Base-by-base conservation (phyloP, 139 green algal species). In the Chlorella sp. region DNA sequence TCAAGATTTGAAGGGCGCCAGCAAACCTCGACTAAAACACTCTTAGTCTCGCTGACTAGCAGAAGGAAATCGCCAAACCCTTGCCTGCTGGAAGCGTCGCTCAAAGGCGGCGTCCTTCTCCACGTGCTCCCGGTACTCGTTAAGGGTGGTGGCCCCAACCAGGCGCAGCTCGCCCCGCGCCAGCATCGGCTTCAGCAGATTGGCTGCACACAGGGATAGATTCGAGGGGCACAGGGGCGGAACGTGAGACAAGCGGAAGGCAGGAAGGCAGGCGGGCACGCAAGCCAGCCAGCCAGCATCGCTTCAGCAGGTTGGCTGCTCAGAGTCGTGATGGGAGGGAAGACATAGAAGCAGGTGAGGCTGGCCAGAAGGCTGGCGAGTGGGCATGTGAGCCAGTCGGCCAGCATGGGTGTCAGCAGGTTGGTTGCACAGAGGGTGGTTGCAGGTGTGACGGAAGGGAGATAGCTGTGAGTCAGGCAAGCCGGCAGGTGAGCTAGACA, bases 161-260 rank as follows among this genome's bases (percentile, higher is more conserved):
- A 98, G 98, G 77, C 95, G 94, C 88, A 99, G 95, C 95, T 99
- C 96, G 18, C 98, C 98, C 3, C 98, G 92, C 26, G 97, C 98
- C 79, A 99, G 94, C 97, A 98, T 97, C 26, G 98, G 98, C 94
- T 99, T 99, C 66, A 99, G 94, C 83, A 99, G 93, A 91, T 99
- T 99, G 69, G 96, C 97, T 21, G 97, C 98, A 86, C 99, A 96
- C 96, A 98, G 99, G 86, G 2, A 28, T 11, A 30, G 19, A 71
- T 28, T 3, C 0, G 18, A 36, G 75, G 15, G 75, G 1, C 2
- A 30, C 18, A 48, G 34, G 95, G 91, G 57, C 96, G 24, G 48
- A n/a, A n/a, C n/a, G 48, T 57, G 48, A 57, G 48, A 9, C 48
- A 57, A 39, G 79, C 40, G 34, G 40, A 26, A 28, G 40, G 40